Evolutionary conservation across 148 eudicot genomes (phyloP).

Genomic region (Diospyros kaki): DNA sequence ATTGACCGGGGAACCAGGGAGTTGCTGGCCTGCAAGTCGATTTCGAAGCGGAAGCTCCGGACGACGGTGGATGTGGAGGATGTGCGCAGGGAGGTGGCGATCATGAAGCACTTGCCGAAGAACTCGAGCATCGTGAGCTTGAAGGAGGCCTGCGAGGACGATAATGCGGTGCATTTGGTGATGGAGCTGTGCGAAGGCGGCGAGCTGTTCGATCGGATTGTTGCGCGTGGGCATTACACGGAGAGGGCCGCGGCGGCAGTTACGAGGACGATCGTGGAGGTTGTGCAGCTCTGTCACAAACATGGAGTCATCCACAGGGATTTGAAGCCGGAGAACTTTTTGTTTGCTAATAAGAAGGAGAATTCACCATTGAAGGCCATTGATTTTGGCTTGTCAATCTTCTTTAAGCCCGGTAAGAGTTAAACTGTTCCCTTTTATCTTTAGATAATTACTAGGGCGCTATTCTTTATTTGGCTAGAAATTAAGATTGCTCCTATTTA

Average conservation of each 20-base stretch:
- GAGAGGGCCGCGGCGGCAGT: conserved; percentile 75
- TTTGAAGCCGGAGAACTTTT: conserved; percentile 80
- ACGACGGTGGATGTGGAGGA: conserved; percentile 80
- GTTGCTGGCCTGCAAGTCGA: conserved; percentile 72
- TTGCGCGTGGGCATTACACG: conserved; percentile 73
- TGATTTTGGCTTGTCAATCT: conserved; percentile 84
- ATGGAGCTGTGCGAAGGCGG: conserved; percentile 93
- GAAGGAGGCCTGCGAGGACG: conserved; percentile 85
- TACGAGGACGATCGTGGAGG: conserved; percentile 67
- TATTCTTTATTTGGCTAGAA: not conserved
- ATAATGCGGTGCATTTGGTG: conserved; percentile 75
- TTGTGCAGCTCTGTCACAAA: conserved; percentile 72
- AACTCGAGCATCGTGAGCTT: conserved; percentile 60
- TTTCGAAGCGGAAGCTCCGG: conserved; percentile 72
- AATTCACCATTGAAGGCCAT: conserved; percentile 80
- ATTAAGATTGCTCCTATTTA: not conserved
- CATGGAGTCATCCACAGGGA: conserved; percentile 84
- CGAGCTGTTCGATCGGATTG: conserved; percentile 83
- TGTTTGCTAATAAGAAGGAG: conserved; percentile 84
- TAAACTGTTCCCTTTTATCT: not conserved
- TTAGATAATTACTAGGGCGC: not conserved
- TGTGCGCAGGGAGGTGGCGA: conserved; percentile 75
- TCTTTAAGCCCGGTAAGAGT: conserved; percentile 65
- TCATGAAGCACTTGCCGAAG: conserved; percentile 69
- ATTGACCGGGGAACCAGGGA: conserved; percentile 47